Evolutionary conservation across 495 filamentous ascomycete species (phyloP).

Genomic region (Penicillium antarcticum): DNA sequence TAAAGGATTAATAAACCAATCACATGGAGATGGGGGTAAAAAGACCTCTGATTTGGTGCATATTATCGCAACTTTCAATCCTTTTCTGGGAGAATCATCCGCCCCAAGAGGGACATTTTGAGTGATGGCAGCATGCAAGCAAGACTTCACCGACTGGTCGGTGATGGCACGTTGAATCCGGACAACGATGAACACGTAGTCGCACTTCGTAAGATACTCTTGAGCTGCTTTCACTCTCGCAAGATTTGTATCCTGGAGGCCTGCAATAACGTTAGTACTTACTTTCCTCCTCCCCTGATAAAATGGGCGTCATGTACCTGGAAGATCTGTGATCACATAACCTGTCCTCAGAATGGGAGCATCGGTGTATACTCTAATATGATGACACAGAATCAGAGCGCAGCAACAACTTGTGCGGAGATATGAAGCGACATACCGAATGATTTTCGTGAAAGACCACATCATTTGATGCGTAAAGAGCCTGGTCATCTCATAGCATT

Average conservation of each 20-base stretch:
- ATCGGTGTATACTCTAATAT: constrained; percentile 22
- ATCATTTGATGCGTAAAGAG: constrained; percentile 23
- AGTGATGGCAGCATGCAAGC: constrained; percentile 13
- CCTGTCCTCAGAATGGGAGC: constrained; percentile 25
- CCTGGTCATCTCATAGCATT: constrained; percentile 24
- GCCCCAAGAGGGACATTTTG: constrained; percentile 2
- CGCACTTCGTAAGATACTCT: constrained; percentile 24
- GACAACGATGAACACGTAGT: constrained; percentile 25
- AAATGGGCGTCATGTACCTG: not conserved
- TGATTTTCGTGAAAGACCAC: constrained; percentile 31
- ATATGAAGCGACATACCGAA: constrained; percentile 16
- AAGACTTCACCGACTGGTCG: constrained; percentile 19
- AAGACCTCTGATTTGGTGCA: constrained; percentile 24
- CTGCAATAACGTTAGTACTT: not conserved
- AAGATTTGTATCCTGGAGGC: constrained; percentile 23
- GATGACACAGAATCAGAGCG: not conserved
- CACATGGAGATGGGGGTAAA: not conserved
- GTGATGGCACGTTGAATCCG: constrained; percentile 24
- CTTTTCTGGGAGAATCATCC: constrained; percentile 9
- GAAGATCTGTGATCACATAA: constrained; percentile 23
- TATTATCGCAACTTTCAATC: constrained; percentile 17
- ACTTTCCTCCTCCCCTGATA: too few relatives aligned
- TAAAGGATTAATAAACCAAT: not conserved
- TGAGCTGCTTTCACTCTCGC: constrained; percentile 26
- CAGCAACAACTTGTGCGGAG: too few relatives aligned